Percentiles rank a stretch among this genome's conserved stretches.
Evolutionary conservation across 805 yeast genomes (phyloP).

Genomic region (Zygosaccharomyces kombuchaensis): DNA sequence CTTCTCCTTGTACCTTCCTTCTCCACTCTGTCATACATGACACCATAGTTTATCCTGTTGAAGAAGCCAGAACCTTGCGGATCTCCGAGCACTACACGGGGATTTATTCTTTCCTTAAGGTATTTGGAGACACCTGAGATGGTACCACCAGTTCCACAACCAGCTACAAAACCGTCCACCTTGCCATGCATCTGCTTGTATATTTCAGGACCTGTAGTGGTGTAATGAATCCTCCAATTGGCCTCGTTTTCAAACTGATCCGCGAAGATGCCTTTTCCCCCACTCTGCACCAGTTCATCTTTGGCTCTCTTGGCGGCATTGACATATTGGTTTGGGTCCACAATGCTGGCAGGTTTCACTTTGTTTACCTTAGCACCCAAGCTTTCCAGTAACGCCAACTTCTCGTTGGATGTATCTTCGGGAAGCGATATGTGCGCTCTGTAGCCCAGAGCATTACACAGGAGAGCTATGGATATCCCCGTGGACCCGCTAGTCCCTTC

Average conservation of each 20-base stretch:
- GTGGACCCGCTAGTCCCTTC: constrained; percentile 98
- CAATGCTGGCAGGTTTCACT: constrained; percentile 92
- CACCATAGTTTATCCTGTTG: constrained; percentile 82
- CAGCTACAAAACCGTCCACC: constrained; percentile 76
- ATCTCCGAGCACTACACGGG: constrained; percentile 72
- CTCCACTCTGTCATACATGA: constrained; percentile 87
- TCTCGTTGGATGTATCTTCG: constrained; percentile 86
- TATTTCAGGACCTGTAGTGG: constrained; percentile 91
- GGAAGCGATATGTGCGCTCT: constrained; percentile 91
- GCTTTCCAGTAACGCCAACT: constrained; percentile 61
- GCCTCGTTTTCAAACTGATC: constrained; percentile 92
- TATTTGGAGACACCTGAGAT: constrained; percentile 85
- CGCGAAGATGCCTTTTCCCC: constrained; percentile 68
- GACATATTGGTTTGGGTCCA: constrained; percentile 88
- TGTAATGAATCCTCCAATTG: constrained; percentile 82
- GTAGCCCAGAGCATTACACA: constrained; percentile 87
- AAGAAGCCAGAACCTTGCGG: constrained; percentile 94
- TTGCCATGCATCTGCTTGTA: constrained; percentile 60
- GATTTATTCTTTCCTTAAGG: constrained; percentile 48
- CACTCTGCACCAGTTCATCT: constrained; percentile 39
- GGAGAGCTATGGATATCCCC: constrained; percentile 86
- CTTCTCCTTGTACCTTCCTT: constrained; percentile 90
- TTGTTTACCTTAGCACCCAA: constrained; percentile 81
- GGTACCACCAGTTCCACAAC: constrained; percentile 97
- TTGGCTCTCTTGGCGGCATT: constrained; percentile 77